phyloP scores from a whole-genome alignment of 2,329 filamentous ascomycete species.

The Colletotrichum cuscutae region DNA sequence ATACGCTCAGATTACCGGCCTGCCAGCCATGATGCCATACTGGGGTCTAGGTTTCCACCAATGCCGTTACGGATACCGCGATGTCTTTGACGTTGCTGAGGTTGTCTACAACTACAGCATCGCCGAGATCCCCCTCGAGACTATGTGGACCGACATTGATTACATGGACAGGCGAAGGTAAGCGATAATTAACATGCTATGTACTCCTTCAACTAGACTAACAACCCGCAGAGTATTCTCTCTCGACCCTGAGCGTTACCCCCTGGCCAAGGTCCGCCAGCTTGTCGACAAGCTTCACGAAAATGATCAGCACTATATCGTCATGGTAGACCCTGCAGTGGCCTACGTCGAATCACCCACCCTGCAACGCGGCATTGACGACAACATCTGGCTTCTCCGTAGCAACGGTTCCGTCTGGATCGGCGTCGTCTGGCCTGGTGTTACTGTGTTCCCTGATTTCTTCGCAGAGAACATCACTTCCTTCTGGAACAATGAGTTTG shows the following conservation, averaged over 20 bases:
- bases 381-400: constrained; percentile 60
- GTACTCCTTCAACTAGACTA: background rate
- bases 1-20: constrained; percentile 66
- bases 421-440: constrained; percentile 82
- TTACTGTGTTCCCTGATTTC: constrained; percentile 81
- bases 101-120: constrained; percentile 74
- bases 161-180: constrained; percentile 46
- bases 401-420: constrained; percentile 66
- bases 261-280: constrained; percentile 70
- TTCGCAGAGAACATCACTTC: constrained; percentile 71
- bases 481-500: constrained; percentile 79
- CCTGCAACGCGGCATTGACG: constrained; percentile 51
- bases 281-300: constrained; percentile 74
- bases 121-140: constrained; percentile 74
- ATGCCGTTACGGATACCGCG: constrained; percentile 72
- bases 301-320: constrained; percentile 75
- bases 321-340: constrained; percentile 81
- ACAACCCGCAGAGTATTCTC: constrained; percentile 63
- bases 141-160: constrained; percentile 69
- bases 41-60: constrained; percentile 72
- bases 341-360: constrained; percentile 59
- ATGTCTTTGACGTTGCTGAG: constrained; percentile 73
- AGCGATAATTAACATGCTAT: background rate
- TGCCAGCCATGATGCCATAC: constrained; percentile 72
- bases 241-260: constrained; percentile 71